Percentiles rank a stretch among this genome's conserved stretches.
Evolutionary conservation across 805 yeast genomes (phyloP).

Genomic region (Teunomyces stri): DNA sequence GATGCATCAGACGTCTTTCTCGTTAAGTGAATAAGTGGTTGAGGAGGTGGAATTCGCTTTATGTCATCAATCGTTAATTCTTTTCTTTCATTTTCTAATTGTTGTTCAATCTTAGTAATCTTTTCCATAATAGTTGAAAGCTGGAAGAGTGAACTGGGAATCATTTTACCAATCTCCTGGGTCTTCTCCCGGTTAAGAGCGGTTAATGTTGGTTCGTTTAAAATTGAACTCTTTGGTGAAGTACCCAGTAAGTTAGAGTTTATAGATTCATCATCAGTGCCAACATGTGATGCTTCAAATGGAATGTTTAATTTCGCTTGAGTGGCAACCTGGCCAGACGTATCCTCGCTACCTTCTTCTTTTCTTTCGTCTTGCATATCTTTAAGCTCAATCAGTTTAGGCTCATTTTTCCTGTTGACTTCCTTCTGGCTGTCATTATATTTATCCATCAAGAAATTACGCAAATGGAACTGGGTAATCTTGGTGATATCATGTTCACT

Average conservation of each 20-base stretch:
- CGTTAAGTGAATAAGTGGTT: conserved; percentile 14
- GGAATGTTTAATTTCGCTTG: background rate
- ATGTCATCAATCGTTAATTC: conserved; percentile 7
- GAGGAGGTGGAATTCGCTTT: conserved; percentile 13
- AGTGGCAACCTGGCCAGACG: background rate
- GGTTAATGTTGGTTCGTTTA: conserved; percentile 2
- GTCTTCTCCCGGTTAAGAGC: conserved; percentile 9
- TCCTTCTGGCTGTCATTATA: conserved; percentile 19
- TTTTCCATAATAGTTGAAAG: conserved; percentile 18
- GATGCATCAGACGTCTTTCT: conserved; percentile 6
- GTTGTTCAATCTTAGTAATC: conserved; percentile 13
- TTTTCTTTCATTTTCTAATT: conserved; percentile 13
- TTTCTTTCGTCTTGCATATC: background rate
- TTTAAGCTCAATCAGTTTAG: conserved; percentile 5
- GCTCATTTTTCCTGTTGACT: background rate
- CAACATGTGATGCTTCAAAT: conserved; percentile 2
- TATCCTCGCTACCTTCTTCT: background rate
- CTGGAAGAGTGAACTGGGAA: conserved; percentile 21
- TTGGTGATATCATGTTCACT: conserved; percentile 90
- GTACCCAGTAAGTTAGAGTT: background rate
- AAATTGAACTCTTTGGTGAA: background rate
- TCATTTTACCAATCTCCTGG: conserved; percentile 13
- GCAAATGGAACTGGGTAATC: conserved; percentile 84
- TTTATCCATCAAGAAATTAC: conserved; percentile 65
- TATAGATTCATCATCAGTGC: conserved; percentile 3